These are phyloP conservation scores for Nepenthes alata DNA, from an alignment of 179 eudicot species.

Conservation along the genomic window DNA sequence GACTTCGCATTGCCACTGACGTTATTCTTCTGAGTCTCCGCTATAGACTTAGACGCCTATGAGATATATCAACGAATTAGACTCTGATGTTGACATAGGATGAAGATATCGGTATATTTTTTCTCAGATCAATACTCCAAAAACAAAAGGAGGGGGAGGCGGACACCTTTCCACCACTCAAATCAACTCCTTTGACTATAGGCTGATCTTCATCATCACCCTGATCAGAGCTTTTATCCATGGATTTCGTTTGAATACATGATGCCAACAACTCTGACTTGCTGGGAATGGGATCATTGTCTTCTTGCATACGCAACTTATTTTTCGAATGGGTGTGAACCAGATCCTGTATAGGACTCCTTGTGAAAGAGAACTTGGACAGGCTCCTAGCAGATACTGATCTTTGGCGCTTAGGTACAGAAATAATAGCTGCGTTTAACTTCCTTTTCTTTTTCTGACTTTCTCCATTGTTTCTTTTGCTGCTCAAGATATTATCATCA, in stretches of 20 bases:
- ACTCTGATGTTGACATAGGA: background rate
- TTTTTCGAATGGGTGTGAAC: conserved; percentile 23
- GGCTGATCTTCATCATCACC: conserved; percentile 17
- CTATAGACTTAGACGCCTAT: conserved; percentile 28
- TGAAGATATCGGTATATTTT: too few species aligned
- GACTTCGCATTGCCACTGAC: conserved; percentile 25
- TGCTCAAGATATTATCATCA: conserved; percentile 21
- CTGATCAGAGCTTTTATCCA: conserved; percentile 25
- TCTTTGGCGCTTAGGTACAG: conserved; percentile 52
- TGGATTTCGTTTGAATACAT: conserved; percentile 28
- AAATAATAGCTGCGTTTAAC: conserved; percentile 23
- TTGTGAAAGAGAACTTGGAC: conserved; percentile 24
- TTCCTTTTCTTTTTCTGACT: conserved; percentile 36
- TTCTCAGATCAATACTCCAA: too few species aligned
- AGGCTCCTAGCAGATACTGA: conserved; percentile 33
- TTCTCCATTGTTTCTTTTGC: conserved; percentile 19
- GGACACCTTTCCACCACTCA: conserved; percentile 19
- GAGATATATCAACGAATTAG: conserved; percentile 1
- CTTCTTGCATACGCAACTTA: conserved; percentile 20
- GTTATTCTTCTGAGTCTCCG: conserved; percentile 18
- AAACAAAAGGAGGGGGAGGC: background rate
- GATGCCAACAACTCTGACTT: conserved; percentile 34
- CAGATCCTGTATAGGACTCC: conserved; percentile 19
- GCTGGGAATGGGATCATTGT: conserved; percentile 24
- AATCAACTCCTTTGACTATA: conserved; percentile 11